phyloP scores from a whole-genome alignment of 2,329 filamentous ascomycete species.

The Scolecobasidium constrictum region DNA sequence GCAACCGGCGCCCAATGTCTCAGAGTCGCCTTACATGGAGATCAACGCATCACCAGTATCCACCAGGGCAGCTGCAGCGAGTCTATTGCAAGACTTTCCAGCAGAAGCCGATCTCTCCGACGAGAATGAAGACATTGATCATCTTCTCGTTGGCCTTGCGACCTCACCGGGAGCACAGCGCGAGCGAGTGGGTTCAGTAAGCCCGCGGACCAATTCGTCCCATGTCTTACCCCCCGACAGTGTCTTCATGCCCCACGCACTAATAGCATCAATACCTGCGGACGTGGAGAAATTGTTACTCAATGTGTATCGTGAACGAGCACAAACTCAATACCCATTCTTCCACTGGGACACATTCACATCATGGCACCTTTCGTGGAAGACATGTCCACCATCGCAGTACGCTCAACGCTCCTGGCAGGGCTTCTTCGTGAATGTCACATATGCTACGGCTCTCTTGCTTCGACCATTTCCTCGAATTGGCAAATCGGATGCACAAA shows the following conservation, averaged over 20 bases:
- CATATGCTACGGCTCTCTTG: conserved; percentile 14
- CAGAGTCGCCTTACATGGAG: no score
- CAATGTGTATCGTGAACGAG: conserved; percentile 15
- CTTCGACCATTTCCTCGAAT: conserved; percentile 11
- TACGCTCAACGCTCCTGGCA: conserved; percentile 12
- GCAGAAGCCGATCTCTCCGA: background rate
- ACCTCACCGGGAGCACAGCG: conserved; percentile 12
- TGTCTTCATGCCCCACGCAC: conserved; percentile 9
- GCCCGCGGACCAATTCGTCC: background rate
- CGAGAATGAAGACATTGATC: conserved; percentile 11
- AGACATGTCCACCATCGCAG: conserved; percentile 9
- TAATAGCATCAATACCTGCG: conserved; percentile 10
- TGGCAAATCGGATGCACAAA: conserved; percentile 10
- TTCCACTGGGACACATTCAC: conserved; percentile 15
- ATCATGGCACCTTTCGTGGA: conserved; percentile 13
- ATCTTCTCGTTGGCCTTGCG: conserved; percentile 14
- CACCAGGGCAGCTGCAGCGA: no score
- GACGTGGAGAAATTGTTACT: conserved; percentile 12
- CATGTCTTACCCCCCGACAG: background rate
- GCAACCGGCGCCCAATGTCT: no score
- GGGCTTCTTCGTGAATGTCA: conserved; percentile 15
- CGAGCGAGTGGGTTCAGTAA: background rate
- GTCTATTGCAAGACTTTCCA: conserved; percentile 8
- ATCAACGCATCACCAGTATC: no score
- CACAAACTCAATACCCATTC: conserved; percentile 15